These are phyloP conservation scores for Xenosphaeropsis pyriputrescens DNA, from an alignment of 2,329 filamentous ascomycete species.

Conservation along the genomic window DNA sequence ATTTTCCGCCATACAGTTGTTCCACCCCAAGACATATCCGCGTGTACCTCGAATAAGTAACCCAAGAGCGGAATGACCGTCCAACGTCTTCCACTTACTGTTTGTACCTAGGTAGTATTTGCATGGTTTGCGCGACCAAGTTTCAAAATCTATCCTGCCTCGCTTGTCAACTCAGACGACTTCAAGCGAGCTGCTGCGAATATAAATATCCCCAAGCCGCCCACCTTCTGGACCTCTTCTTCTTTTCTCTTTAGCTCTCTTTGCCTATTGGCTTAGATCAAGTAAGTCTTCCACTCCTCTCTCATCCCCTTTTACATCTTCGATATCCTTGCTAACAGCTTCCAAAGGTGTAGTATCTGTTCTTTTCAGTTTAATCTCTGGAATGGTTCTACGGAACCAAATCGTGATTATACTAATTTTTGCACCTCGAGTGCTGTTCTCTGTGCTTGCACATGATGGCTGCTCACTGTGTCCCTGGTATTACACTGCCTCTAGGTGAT, in stretches of 20 bases:
- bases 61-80: no score
- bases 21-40: no score
- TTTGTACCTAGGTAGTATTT: no score
- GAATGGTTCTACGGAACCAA: slow-evolving; percentile 59
- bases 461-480: slow-evolving; percentile 55
- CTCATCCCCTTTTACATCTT: neutral
- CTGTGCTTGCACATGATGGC: slow-evolving; percentile 56
- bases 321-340: no score
- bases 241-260: slow-evolving; percentile 38
- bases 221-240: slow-evolving; percentile 19
- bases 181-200: neutral
- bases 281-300: neutral
- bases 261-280: slow-evolving; percentile 59
- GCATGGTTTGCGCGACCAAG: no score
- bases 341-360: slow-evolving; percentile 82
- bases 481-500: slow-evolving; percentile 59
- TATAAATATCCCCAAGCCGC: neutral
- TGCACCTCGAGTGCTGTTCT: slow-evolving; percentile 34
- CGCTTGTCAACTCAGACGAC: no score
- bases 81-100: no score
- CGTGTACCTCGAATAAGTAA: no score
- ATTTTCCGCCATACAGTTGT: no score
- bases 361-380: slow-evolving; percentile 94
- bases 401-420: slow-evolving; percentile 73
- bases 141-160: no score